phyloP scores from a whole-genome alignment of 768 basidiomycete genomes.

The Tricholoma sp. region DNA sequence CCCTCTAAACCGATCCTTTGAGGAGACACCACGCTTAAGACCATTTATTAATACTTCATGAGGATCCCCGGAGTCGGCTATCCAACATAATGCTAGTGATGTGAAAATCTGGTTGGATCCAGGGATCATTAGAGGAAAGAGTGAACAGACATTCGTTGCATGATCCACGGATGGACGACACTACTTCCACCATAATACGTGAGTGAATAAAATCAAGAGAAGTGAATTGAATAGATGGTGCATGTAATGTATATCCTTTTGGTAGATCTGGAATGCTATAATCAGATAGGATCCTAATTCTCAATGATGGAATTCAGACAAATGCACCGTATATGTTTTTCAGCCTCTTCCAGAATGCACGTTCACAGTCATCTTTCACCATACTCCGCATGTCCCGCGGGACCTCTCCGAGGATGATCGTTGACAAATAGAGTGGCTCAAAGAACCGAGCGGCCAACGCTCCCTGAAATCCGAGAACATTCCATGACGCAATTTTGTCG shows the following conservation, averaged over 20 bases:
- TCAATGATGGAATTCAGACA: neutral
- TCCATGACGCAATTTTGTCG: conserved; percentile 92
- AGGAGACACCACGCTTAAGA: conserved; percentile 68
- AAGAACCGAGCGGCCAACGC: conserved; percentile 57
- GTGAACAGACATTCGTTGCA: conserved; percentile 63
- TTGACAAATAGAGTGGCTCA: conserved; percentile 58
- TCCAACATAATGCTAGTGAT: conserved; percentile 63
- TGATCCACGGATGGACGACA: conserved; percentile 31
- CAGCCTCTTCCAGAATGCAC: conserved; percentile 64
- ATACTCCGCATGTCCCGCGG: conserved; percentile 28
- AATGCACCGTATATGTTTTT: conserved; percentile 34
- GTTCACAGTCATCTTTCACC: conserved; percentile 58
- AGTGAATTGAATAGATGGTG: conserved; percentile 57
- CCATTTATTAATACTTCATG: conserved; percentile 76
- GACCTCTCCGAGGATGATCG: conserved; percentile 73
- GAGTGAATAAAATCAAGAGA: conserved; percentile 55
- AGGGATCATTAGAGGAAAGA: neutral
- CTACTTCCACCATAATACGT: conserved; percentile 27
- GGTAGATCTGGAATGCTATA: conserved; percentile 35
- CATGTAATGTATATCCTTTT: conserved; percentile 40
- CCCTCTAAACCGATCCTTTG: conserved; percentile 59
- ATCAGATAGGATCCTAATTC: neutral
- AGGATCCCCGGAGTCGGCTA: conserved; percentile 40
- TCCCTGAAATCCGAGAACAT: conserved; percentile 80
- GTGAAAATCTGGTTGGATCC: neutral